Percentiles rank a stretch among this genome's conserved stretches.
phyloP scores from a whole-genome alignment of 2,329 filamentous ascomycete genomes.

The Pestalotiopsis fici region DNA sequence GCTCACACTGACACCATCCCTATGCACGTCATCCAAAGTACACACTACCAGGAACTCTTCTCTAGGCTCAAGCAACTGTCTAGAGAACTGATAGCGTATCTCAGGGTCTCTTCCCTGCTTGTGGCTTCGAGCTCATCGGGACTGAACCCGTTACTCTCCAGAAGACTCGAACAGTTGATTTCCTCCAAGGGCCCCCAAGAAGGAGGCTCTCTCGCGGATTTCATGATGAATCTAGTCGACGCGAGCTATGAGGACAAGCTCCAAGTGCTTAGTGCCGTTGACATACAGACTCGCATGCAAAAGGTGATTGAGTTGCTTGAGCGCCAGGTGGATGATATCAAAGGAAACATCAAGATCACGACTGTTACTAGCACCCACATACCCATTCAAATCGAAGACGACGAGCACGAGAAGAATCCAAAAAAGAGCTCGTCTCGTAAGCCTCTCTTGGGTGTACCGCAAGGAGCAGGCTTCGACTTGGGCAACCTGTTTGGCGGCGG shows the following conservation, averaged over 20 bases:
- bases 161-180: conserved; percentile 86
- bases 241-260: conserved; percentile 90
- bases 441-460: conserved; percentile 20
- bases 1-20: conserved; percentile 24
- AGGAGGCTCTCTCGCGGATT: conserved; percentile 86
- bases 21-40: conserved; percentile 21
- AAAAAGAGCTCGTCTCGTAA: conserved; percentile 36
- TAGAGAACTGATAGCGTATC: conserved; percentile 80
- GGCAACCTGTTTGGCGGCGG: conserved; percentile 47
- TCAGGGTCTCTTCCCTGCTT: conserved; percentile 83
- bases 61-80: conserved; percentile 80
- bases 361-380: conserved; percentile 69
- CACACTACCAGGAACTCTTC: conserved; percentile 63
- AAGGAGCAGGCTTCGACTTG: conserved; percentile 29
- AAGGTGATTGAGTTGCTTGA: conserved; percentile 83
- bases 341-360: conserved; percentile 84
- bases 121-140: conserved; percentile 64
- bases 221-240: conserved; percentile 93
- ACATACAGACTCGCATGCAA: conserved; percentile 75
- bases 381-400: conserved; percentile 59
- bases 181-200: conserved; percentile 78
- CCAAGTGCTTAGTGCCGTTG: conserved; percentile 77
- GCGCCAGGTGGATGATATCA: conserved; percentile 79
- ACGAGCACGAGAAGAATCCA: conserved; percentile 49
- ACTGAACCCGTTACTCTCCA: conserved; percentile 81